Conservation (phyloP, 106 monocot species). For the Apostasia ramifera region DNA sequence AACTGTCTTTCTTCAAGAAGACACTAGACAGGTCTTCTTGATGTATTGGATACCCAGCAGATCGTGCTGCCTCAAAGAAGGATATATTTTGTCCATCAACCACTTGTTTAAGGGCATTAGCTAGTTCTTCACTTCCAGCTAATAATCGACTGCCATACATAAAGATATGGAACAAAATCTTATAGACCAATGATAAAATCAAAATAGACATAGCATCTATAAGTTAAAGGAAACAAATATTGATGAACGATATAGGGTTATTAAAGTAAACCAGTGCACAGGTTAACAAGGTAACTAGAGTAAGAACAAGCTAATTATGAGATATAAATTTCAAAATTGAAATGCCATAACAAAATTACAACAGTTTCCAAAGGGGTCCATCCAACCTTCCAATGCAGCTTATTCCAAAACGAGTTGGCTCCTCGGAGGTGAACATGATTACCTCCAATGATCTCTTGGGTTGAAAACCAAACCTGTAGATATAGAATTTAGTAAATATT, state of each 20-base stretch:
- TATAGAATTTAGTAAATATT: not conserved
- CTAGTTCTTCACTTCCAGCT: constrained; percentile 58
- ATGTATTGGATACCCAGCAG: constrained; percentile 59
- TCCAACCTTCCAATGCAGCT: constrained; percentile 94
- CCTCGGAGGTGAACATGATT: constrained; percentile 95
- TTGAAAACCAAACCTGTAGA: constrained; percentile 69
- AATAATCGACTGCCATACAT: constrained; percentile 72
- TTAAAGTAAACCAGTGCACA: not conserved
- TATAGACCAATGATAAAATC: not conserved
- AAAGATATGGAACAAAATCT: constrained; percentile 4
- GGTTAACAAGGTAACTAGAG: not conserved
- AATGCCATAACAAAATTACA: not conserved
- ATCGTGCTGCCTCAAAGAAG: constrained; percentile 75
- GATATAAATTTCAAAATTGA: not conserved
- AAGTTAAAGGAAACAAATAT: not conserved
- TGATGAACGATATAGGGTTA: not conserved
- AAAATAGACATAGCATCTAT: not conserved
- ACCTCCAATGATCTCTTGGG: constrained; percentile 88
- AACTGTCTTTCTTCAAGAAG: constrained; percentile 64
- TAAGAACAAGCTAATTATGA: not conserved
- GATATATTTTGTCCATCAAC: constrained; percentile 79
- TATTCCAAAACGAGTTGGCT: constrained; percentile 99
- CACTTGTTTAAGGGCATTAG: constrained; percentile 44
- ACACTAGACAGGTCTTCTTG: constrained; percentile 54
- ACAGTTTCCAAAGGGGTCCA: not conserved